A percentile compares a stretch with the other conserved stretches of the same genome.
Evolutionary conservation across 2,329 filamentous ascomycete genomes (phyloP).

Genomic region (Talaromyces sp.): DNA sequence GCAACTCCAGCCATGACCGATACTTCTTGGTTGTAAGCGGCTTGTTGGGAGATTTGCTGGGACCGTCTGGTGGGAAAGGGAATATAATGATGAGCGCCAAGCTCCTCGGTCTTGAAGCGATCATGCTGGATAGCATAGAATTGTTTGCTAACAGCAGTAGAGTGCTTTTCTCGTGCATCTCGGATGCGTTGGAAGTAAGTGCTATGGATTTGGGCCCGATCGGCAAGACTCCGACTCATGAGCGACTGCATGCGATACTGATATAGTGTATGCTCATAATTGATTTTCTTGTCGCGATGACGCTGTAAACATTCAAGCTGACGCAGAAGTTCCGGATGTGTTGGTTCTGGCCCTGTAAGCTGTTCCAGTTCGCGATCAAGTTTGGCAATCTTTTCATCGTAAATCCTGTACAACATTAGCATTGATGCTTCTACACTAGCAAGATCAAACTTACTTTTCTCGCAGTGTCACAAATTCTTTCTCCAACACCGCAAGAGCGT

Average conservation of each 20-base stretch:
- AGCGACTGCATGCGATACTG: conserved; percentile 72
- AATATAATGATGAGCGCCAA: conserved; percentile 77
- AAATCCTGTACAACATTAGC: conserved; percentile 59
- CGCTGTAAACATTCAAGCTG: conserved; percentile 86
- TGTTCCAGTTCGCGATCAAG: conserved; percentile 68
- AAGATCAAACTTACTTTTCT: conserved; percentile 51
- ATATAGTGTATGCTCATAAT: conserved; percentile 70
- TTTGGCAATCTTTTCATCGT: conserved; percentile 81
- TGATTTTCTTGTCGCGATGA: conserved; percentile 75
- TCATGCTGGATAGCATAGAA: conserved; percentile 94
- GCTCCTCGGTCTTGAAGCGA: conserved; percentile 73
- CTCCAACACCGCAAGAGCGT: conserved; percentile 76
- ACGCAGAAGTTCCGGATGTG: conserved; percentile 86
- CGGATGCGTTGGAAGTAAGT: conserved; percentile 87
- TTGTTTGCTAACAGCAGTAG: conserved; percentile 79
- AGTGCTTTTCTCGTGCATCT: conserved; percentile 74
- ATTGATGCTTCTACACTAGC: not conserved
- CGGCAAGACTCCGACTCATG: conserved; percentile 72
- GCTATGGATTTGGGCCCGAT: conserved; percentile 79
- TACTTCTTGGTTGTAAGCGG: conserved; percentile 92
- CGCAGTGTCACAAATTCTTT: conserved; percentile 84
- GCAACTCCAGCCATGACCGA: conserved; percentile 86
- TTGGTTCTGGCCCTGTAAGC: conserved; percentile 58
- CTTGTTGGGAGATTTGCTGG: conserved; percentile 78
- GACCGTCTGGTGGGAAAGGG: conserved; percentile 74